Conservation (phyloP, 768 basidiomycete species). For the Lentinula detonsa region DNA sequence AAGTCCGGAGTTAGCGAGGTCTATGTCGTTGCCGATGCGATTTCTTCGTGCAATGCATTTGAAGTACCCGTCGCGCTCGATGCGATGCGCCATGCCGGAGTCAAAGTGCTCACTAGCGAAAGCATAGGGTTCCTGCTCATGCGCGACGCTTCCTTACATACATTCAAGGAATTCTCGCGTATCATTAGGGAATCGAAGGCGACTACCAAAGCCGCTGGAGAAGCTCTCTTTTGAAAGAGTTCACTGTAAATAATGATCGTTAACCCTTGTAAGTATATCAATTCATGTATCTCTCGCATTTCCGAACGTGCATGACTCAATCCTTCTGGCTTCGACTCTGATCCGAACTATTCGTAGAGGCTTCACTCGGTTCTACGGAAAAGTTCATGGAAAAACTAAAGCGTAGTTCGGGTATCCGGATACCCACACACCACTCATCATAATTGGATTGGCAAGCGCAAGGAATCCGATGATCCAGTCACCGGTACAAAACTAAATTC, state of each 20-base stretch:
- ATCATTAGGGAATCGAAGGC: conserved; percentile 78
- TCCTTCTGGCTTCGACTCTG: not conserved
- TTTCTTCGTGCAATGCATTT: conserved; percentile 75
- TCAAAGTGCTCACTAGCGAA: conserved; percentile 75
- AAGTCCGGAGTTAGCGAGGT: conserved; percentile 32
- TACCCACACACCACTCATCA: too few species aligned
- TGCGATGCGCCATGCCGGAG: conserved; percentile 63
- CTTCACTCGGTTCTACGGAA: not conserved
- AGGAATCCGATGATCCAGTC: not conserved
- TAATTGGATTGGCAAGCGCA: not conserved
- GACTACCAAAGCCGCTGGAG: conserved; percentile 40
- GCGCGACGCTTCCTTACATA: conserved; percentile 53
- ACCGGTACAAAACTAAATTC: not conserved
- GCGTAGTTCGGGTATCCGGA: too few species aligned
- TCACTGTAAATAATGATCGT: not conserved
- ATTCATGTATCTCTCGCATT: not conserved
- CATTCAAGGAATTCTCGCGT: conserved; percentile 67
- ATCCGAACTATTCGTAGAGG: not conserved
- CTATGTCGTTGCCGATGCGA: conserved; percentile 77
- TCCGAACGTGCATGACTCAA: not conserved
- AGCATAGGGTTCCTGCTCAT: conserved; percentile 75
- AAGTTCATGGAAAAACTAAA: too few species aligned
- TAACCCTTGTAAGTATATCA: not conserved
- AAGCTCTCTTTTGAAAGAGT: conserved; percentile 15
- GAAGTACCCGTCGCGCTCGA: conserved; percentile 75